phyloP scores from a whole-genome alignment of 2,329 filamentous ascomycete species.

The Tolypocladium inflatum region DNA sequence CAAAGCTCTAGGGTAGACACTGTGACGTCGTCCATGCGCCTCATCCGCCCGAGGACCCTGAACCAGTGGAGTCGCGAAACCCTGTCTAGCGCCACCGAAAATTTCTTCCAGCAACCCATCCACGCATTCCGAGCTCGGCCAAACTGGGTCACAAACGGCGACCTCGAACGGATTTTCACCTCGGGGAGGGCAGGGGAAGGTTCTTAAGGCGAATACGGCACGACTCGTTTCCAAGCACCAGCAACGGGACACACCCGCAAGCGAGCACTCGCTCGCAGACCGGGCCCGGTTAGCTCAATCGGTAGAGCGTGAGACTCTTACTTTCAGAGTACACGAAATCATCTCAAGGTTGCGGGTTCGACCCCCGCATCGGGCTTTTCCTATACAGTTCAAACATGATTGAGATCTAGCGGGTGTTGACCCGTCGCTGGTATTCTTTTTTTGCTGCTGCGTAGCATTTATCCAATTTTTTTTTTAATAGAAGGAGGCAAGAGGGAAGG shows the following conservation, averaged over 20 bases:
- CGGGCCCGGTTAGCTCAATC: constrained; percentile 29
- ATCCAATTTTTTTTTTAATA: background rate
- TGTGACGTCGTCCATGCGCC: background rate
- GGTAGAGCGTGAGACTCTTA: constrained; percentile 65
- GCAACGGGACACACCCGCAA: background rate
- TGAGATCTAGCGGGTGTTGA: background rate
- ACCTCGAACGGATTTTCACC: background rate
- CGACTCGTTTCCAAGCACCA: background rate
- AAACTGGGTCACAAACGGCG: background rate
- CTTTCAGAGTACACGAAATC: background rate
- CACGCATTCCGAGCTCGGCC: background rate
- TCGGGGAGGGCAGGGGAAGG: background rate
- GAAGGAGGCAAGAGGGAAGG: background rate
- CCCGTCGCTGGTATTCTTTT: background rate
- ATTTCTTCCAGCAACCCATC: background rate
- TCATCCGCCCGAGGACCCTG: background rate
- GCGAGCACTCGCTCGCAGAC: background rate
- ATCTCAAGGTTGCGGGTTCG: constrained; percentile 47
- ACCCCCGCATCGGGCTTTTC: constrained; percentile 32
- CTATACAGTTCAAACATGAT: constrained; percentile 12
- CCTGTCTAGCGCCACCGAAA: background rate
- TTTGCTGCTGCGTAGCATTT: background rate
- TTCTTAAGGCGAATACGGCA: background rate
- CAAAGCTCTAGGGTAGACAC: background rate
- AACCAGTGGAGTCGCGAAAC: background rate